A percentile compares a stretch with the other conserved stretches of the same genome.
These are phyloP conservation scores for Pholiota adiposa DNA, from an alignment of 1,284 basidiomycete species.

Conservation along the genomic window DNA sequence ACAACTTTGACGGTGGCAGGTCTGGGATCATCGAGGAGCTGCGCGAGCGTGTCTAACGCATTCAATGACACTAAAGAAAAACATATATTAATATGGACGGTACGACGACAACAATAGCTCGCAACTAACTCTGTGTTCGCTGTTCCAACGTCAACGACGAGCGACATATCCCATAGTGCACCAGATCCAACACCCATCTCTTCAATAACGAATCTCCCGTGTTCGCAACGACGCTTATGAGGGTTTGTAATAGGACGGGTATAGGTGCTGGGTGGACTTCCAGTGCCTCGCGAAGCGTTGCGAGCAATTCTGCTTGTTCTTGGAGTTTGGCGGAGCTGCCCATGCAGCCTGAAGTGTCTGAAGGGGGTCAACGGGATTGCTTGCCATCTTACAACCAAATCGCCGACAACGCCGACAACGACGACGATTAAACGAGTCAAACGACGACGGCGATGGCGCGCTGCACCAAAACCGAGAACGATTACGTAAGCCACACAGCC, in stretches of 20 bases:
- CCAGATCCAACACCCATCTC: conserved; percentile 87
- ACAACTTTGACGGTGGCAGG: conserved; percentile 77
- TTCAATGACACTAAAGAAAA: conserved; percentile 71
- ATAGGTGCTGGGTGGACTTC: conserved; percentile 82
- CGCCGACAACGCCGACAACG: conserved; percentile 2
- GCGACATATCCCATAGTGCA: conserved; percentile 84
- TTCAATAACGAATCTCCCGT: conserved; percentile 83
- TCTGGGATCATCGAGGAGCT: conserved; percentile 74
- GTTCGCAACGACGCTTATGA: conserved; percentile 75
- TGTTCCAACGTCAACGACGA: conserved; percentile 73
- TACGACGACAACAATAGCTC: conserved; percentile 30
- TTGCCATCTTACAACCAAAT: conserved; percentile 36
- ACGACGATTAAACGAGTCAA: neutral
- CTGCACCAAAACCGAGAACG: neutral
- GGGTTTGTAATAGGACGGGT: conserved; percentile 77
- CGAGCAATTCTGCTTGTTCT: conserved; percentile 82
- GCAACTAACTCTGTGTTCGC: conserved; percentile 80
- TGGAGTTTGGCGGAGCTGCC: conserved; percentile 78
- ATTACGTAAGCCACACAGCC: neutral
- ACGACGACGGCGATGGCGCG: neutral
- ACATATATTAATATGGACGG: conserved; percentile 35
- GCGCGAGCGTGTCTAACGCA: conserved; percentile 75
- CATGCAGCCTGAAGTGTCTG: conserved; percentile 80
- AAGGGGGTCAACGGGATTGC: conserved; percentile 68
- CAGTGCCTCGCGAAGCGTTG: conserved; percentile 75